Evolutionary conservation across 2,329 filamentous ascomycete genomes (phyloP).

Genomic region (Graphilbum fragrans): DNA sequence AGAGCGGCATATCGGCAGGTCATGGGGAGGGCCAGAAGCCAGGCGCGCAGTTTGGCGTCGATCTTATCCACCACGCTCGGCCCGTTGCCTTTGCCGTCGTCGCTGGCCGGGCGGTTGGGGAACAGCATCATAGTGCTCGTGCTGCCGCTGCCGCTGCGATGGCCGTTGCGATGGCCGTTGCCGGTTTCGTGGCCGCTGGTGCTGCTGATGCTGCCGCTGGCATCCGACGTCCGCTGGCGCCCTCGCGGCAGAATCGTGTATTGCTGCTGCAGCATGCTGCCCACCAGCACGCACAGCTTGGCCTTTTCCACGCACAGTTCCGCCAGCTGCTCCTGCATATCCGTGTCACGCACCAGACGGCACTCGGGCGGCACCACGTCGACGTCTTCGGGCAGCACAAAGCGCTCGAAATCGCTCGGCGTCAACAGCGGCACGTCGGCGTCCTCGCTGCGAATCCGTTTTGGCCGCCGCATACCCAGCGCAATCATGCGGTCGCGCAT

Average conservation of each 20-base stretch:
- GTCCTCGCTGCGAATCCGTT: constrained; percentile 84
- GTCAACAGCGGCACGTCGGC: constrained; percentile 88
- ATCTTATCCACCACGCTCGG: constrained; percentile 67
- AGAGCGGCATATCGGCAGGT: constrained; percentile 57
- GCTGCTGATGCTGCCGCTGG: background rate
- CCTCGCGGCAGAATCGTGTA: constrained; percentile 85
- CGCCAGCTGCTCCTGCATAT: constrained; percentile 67
- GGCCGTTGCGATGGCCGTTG: constrained; percentile 26
- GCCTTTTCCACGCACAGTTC: constrained; percentile 87
- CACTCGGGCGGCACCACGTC: constrained; percentile 59
- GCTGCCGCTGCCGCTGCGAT: constrained; percentile 1
- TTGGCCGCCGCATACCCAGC: constrained; percentile 84
- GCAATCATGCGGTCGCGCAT: constrained; percentile 90
- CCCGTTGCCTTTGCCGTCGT: constrained; percentile 34
- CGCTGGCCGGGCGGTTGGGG: constrained; percentile 65
- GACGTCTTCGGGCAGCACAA: constrained; percentile 53
- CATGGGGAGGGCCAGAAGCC: constrained; percentile 60
- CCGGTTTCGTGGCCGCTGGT: background rate
- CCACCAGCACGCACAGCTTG: constrained; percentile 79
- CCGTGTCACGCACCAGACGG: constrained; percentile 54
- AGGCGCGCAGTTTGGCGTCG: constrained; percentile 66
- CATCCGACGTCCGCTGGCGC: constrained; percentile 60
- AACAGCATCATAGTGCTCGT: constrained; percentile 73
- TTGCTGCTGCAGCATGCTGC: constrained; percentile 78
- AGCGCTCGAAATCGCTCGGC: constrained; percentile 73